Evolutionary conservation across 1,139 yeast genomes (phyloP).

Genomic region (Saccharomyces hybrid): DNA sequence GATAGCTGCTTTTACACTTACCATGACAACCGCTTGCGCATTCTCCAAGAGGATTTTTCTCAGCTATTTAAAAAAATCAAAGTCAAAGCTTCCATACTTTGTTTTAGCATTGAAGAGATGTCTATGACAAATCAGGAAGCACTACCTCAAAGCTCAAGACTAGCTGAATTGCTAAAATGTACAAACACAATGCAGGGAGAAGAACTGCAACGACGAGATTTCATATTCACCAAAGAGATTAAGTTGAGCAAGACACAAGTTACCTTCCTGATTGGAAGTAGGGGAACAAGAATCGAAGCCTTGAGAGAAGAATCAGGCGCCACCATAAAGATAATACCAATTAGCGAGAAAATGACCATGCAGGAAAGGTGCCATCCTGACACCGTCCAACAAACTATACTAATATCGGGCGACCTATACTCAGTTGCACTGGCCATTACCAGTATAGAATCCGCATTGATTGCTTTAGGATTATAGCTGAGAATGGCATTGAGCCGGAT

Average conservation of each 20-base stretch:
- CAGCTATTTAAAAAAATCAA: not conserved
- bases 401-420: slow-evolving; percentile 25
- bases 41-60: not conserved
- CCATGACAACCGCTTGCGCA: not conserved
- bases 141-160: not conserved
- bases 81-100: not conserved
- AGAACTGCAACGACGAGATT: not conserved
- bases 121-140: not conserved
- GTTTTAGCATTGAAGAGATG: not conserved
- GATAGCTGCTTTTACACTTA: not conserved
- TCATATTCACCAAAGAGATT: slow-evolving; percentile 10
- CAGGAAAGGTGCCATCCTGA: slow-evolving; percentile 12
- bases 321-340: slow-evolving; percentile 30
- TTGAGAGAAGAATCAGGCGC: slow-evolving; percentile 27
- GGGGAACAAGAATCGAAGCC: slow-evolving; percentile 27
- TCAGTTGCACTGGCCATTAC: slow-evolving; percentile 23
- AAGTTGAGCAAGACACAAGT: slow-evolving; percentile 27
- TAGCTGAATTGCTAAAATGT: not conserved
- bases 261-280: slow-evolving; percentile 31
- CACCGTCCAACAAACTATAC: slow-evolving; percentile 22
- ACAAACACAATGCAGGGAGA: not conserved
- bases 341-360: slow-evolving; percentile 14
- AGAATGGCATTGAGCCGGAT: not conserved
- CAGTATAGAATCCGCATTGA: slow-evolving; percentile 9
- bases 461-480: not conserved